Evolutionary conservation across 1,284 basidiomycete genomes (phyloP), one percentile per base, ranked within the genome.

Genomic region (Sanghuangporus weigelae): DNA sequence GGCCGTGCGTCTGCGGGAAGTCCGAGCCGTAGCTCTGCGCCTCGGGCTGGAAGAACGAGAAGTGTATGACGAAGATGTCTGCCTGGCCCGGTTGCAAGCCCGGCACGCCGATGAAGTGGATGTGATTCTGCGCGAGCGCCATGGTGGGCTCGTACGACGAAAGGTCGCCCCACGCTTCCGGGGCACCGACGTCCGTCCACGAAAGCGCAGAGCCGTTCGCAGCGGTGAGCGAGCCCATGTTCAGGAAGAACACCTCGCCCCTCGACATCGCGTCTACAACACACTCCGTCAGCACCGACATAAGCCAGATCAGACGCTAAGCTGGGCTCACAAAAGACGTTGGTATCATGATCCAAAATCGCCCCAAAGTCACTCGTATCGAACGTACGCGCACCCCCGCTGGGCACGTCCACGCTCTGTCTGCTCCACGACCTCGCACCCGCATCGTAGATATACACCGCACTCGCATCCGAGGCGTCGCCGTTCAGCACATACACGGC

Each of bases 271-370:
- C 86, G 71, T 90, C 89, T 87, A 62, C 36, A 12, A 42, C 44
- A 46, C 21, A 46, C 36, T 64, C 23, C 46, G 42, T 49, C 38
- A 63, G 26, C 10, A 7, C 53, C 63, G 21, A 59, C 63, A 42
- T 19, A 46, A 67, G 12, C 26, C 14, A 38, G n/a, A 48, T 73
- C 53, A 46, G 5, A 3, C 1, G 26, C 1, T 1, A 26, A 4
- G 26, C 26, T 23, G 40, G 4, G 69, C 78, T 56, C 67, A 87
- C 86, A 93, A 77, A 95, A 87, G 65, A 88, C 84, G 66, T 94
- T 93, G 59, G 93, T 95, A 75, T 95, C 93, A 69, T 95, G 93
- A 76, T 96, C 93, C 46, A 95, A 82, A 66, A 95, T 85, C 35
- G 89, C 79, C 35, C 76, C 76, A 68, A 84, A 86, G 38, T 78